A percentile compares a stretch with the other conserved stretches of the same genome.
These are phyloP conservation scores for Salix arbutifolia DNA, from an alignment of 345 rosid genomes.

Conservation along the genomic window DNA sequence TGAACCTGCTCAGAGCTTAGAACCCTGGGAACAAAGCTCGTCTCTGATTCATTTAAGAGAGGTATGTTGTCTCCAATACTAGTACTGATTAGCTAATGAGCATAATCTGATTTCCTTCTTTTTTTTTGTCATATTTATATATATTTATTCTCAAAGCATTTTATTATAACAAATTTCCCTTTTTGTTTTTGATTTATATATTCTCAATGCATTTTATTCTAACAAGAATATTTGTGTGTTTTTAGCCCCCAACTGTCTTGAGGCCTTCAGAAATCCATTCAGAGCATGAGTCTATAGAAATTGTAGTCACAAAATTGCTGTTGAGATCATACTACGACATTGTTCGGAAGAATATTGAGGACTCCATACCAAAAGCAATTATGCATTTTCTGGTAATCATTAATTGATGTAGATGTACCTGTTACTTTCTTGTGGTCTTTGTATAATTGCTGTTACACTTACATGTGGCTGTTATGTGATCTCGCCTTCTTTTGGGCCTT, in stretches of 20 bases:
- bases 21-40: conserved; percentile 39
- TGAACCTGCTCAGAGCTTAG: conserved; percentile 50
- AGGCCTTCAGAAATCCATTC: conserved; percentile 80
- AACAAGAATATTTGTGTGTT: conserved; percentile 7
- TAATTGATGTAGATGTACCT: not conserved
- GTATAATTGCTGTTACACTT: not conserved
- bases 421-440: not conserved
- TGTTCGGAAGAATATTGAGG: conserved; percentile 90
- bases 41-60: conserved; percentile 77
- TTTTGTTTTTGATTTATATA: not conserved
- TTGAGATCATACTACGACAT: conserved; percentile 89
- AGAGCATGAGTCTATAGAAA: conserved; percentile 80
- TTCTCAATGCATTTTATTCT: not conserved
- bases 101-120: too few species aligned
- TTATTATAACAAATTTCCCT: not conserved
- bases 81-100: not conserved
- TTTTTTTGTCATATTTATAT: too few species aligned
- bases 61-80: conserved; percentile 31
- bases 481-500: not conserved
- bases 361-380: conserved; percentile 84
- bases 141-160: too few species aligned
- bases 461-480: not conserved
- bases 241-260: conserved; percentile 83
- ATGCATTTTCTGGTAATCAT: conserved; percentile 88
- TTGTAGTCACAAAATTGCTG: conserved; percentile 69